These are phyloP conservation scores for Trypanosoma scelopori DNA, from an alignment of 208 protist genomes.

Conservation along the genomic window DNA sequence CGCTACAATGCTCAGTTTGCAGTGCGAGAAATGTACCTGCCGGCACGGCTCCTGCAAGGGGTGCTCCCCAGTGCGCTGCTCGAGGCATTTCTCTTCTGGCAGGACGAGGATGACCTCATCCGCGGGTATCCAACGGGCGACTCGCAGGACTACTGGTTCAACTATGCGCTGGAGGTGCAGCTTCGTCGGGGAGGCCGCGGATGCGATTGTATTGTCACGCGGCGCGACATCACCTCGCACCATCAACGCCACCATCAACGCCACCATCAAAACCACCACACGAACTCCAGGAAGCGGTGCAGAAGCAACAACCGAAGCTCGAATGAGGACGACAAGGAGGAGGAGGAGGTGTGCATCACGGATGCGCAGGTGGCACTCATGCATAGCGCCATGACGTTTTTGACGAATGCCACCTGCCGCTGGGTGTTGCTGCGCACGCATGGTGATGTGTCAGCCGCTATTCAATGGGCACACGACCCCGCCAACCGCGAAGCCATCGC, in stretches of 20 bases:
- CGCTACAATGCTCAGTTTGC: slow-evolving; percentile 52
- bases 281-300: too few species aligned
- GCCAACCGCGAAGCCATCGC: slow-evolving; percentile 21
- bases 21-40: slow-evolving; percentile 70
- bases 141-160: slow-evolving; percentile 61
- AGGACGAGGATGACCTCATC: slow-evolving; percentile 52
- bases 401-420: slow-evolving; percentile 31
- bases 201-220: slow-evolving; percentile 16
- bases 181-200: slow-evolving; percentile 23
- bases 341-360: slow-evolving; percentile 8
- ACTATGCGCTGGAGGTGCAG: slow-evolving; percentile 62
- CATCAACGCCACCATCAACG: background rate
- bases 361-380: slow-evolving; percentile 40
- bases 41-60: slow-evolving; percentile 75
- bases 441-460: slow-evolving; percentile 29
- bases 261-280: too few species aligned
- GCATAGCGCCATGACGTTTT: slow-evolving; percentile 32
- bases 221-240: background rate
- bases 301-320: too few species aligned
- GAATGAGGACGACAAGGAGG: too few species aligned
- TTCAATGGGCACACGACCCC: slow-evolving; percentile 25
- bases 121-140: slow-evolving; percentile 64
- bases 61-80: slow-evolving; percentile 70
- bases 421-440: slow-evolving; percentile 20
- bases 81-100: slow-evolving; percentile 83